Evolutionary conservation across 2,329 filamentous ascomycete genomes (phyloP).

Genomic region (Dactylellina parvicollis): DNA sequence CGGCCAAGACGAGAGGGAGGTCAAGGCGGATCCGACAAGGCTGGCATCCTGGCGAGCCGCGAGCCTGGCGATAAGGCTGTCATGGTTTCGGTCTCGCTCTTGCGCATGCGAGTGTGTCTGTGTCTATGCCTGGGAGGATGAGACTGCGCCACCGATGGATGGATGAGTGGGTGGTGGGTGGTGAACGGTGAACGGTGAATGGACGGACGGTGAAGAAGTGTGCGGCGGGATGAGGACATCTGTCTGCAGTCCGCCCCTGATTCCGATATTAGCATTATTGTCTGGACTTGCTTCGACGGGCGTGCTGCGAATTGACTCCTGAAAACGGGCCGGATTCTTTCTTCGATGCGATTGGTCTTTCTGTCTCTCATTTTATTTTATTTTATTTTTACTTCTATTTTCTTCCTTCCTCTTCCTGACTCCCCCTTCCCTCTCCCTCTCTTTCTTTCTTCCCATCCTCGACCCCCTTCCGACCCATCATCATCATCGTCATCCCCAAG

Average conservation of each 20-base stretch:
- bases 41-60: background rate
- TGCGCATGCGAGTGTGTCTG: background rate
- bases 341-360: background rate
- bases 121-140: background rate
- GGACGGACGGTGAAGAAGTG: background rate
- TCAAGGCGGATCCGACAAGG: slow-evolving; percentile 19
- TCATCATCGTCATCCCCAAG: background rate
- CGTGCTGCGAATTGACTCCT: too few species aligned
- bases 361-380: background rate
- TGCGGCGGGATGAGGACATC: background rate
- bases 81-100: slow-evolving; percentile 9
- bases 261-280: too few species aligned
- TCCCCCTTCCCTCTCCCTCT: background rate
- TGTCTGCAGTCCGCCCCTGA: too few species aligned
- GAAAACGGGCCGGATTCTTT: too few species aligned
- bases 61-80: slow-evolving; percentile 22
- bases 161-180: background rate
- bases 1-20: slow-evolving; percentile 6
- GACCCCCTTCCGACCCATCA: background rate
- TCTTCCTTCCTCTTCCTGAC: background rate
- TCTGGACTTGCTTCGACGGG: too few species aligned
- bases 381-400: background rate
- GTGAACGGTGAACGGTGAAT: too few species aligned
- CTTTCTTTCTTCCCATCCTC: background rate
- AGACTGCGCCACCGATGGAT: too few species aligned